Base-by-base conservation (phyloP, 768 basidiomycete species). In the Trametes villosa region DNA sequence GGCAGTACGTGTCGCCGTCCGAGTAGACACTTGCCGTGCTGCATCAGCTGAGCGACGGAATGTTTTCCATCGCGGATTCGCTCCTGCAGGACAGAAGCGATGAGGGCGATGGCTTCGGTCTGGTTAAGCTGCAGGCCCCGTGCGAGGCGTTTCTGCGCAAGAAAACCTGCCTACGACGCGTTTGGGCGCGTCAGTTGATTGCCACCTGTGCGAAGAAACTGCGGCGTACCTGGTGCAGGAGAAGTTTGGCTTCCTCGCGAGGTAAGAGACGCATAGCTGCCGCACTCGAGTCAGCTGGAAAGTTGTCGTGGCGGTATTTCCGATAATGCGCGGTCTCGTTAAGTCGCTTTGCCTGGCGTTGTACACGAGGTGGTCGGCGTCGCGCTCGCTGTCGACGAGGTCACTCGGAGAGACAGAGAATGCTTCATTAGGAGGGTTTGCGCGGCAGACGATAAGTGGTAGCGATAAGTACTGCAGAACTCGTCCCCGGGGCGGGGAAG, bases 141-240 rank as follows among this genome's bases (percentile, higher is more conserved):
- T 5, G 96, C 96, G 17, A 99, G 86, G 40, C 97, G 89, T 68
- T 94, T 90, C 76, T 98, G 96, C 1, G 97, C 94, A 18, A 98
- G 84, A 62, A 83, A 86, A 24, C 97, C 97, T 27, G 88, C 85
- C 88, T 94, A 67, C 48, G 34, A 20, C 22, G 42, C 34, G 22
- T 3, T 18, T 24, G 40, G 38, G 15, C 26, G 9, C 17, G 47
- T 59, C 27, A 55, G 49, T n/a, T 12, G 24, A 30, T 26, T 18
- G 26, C 5, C 18, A 49, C 46, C 30, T 2, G 38, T n/a, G 36
- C 18, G 24, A 30, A 31, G 31, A 46, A 46, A 38, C 9, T 18
- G 41, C n/a, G 36, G n/a, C 80, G 36, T 20, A 74, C 79, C 80
- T 92, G 89, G 70, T 90, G 88, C 26, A 94, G 80, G 29, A 91